Conservation (phyloP, 768 basidiomycete species). For the Austroboletus eburneus region DNA sequence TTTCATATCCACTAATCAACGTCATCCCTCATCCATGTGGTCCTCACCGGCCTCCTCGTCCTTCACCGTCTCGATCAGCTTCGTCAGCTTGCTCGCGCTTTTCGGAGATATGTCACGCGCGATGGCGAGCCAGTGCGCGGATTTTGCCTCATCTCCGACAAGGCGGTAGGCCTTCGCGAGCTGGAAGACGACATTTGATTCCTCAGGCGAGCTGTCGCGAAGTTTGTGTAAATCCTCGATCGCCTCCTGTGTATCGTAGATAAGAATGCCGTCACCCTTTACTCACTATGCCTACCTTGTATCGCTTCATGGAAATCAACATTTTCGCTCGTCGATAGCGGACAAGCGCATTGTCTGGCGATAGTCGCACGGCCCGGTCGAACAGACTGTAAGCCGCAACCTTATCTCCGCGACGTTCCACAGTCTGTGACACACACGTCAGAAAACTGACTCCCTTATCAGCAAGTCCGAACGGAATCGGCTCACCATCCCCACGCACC, state of each 20-base stretch:
- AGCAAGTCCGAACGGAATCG: conserved; percentile 5
- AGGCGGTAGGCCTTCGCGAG: conserved; percentile 88
- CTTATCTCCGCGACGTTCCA: conserved; percentile 80
- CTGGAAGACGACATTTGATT: conserved; percentile 96
- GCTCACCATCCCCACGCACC: conserved; percentile 95
- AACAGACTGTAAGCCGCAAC: conserved; percentile 74
- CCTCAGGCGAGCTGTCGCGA: conserved; percentile 81
- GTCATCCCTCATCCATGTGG: conserved; percentile 74
- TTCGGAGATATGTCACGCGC: conserved; percentile 95
- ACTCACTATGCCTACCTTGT: conserved; percentile 55
- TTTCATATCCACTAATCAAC: not conserved
- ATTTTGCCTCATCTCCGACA: conserved; percentile 71
- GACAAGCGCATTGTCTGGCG: conserved; percentile 89
- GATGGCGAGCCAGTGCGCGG: conserved; percentile 80
- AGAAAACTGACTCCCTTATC: conserved; percentile 19
- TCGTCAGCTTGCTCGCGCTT: conserved; percentile 78
- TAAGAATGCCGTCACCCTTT: conserved; percentile 16
- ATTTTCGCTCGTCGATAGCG: conserved; percentile 93
- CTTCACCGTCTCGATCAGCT: conserved; percentile 64
- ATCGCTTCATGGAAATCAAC: conserved; percentile 77
- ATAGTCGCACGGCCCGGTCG: conserved; percentile 71
- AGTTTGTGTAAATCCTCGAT: conserved; percentile 78
- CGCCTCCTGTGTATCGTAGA: conserved; percentile 55
- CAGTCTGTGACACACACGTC: conserved; percentile 52
- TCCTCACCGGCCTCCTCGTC: conserved; percentile 57